Evolutionary conservation across 306 rosid species (phyloP), one percentile per base, ranked within the genome.

Genomic region (Prosopis cineraria): DNA sequence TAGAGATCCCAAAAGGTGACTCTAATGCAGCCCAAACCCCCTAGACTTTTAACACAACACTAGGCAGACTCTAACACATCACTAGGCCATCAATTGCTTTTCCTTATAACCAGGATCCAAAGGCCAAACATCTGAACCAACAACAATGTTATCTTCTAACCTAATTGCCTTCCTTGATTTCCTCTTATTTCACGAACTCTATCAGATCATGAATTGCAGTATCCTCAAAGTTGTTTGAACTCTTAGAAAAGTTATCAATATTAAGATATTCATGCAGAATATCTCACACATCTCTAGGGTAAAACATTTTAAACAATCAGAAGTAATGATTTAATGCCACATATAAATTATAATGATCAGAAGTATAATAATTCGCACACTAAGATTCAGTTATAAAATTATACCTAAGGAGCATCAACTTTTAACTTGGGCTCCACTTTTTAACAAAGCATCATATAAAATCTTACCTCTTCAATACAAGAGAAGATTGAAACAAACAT

Each of bases 391-490:
- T 2, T 53, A 22, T 10, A 53, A 53, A 10, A 53, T 53, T 5
- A 53, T 20, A 22, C 10, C 30, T 53, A 10, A 22, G 31, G 31
- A 53, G 16, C 62, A 22, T 53, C 6, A 3, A 10, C 62, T 52
- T 52, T 52, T 7, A 7, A 52, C 27, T 9, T 53, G 30, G 14
- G 22, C 62, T 53, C 30, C 30, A 5, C 62, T 20, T 22, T 53
- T 14, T 53, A 62, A 62, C 68, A 62, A 22, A 31, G 43, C 69
- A 33, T 63, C 69, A 63, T 44, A 33, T 63, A 34, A 63, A 34
- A 63, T 33, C 20, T 33, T n/a, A 33, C 44, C 12, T 33, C 20
- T 39, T 34, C 39, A 3, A 19, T 20, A 33, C 25, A 63, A 63
- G 62, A 34, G 37, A 34, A 63, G 34, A 63, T 17, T 17, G 24